Conservation (phyloP, 495 filamentous ascomycete genomes). For the Penicillium flavigenum region DNA sequence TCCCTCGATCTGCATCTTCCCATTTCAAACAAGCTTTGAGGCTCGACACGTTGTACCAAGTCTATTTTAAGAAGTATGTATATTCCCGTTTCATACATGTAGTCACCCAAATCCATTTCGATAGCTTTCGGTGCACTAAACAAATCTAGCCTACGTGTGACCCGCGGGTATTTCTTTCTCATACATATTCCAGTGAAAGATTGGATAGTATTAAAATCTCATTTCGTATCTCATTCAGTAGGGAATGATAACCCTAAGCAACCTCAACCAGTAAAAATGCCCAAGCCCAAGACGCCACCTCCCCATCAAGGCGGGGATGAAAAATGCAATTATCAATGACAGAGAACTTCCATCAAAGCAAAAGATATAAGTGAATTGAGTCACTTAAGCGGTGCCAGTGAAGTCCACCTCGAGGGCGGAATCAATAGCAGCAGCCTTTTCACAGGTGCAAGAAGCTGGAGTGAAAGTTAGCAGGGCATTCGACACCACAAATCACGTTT, state of each 20-base stretch:
- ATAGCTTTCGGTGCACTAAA: not conserved
- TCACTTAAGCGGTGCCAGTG: conserved; percentile 53
- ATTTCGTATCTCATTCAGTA: conserved; percentile 7
- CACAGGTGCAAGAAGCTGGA: conserved; percentile 78
- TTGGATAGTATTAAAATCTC: not conserved
- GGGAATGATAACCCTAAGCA: not conserved
- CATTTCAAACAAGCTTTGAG: conserved; percentile 3
- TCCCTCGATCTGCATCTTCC: not conserved
- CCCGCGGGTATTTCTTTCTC: not conserved
- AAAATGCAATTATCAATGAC: conserved; percentile 15
- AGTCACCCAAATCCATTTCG: not conserved
- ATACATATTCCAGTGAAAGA: not conserved
- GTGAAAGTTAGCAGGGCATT: not conserved
- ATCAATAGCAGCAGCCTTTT: conserved; percentile 61
- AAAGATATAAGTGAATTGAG: not conserved
- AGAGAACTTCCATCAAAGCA: conserved; percentile 8
- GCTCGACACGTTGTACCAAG: conserved; percentile 5
- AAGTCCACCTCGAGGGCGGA: conserved; percentile 70
- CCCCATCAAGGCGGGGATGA: not conserved
- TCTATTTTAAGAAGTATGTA: conserved; percentile 9
- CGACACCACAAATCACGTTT: not conserved
- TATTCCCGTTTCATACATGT: not conserved
- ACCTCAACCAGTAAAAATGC: not conserved
- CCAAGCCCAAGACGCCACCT: conserved; percentile 16
- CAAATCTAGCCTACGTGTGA: not conserved